Conservation (phyloP, 2,329 filamentous ascomycete species). For the Pyricularia sp. region DNA sequence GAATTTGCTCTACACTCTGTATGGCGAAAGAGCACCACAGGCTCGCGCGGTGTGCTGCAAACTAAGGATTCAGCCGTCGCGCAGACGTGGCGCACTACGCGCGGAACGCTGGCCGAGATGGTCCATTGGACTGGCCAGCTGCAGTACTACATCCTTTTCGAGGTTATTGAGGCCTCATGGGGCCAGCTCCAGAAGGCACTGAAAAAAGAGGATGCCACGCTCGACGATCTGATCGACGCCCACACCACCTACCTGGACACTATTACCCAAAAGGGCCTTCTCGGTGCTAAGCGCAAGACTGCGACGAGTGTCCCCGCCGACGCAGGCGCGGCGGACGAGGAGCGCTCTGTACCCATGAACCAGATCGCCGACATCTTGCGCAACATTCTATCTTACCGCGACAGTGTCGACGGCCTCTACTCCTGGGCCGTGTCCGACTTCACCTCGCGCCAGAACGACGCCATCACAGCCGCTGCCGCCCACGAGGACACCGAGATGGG, state of each 20-base stretch:
- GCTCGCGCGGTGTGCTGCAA: slow-evolving; percentile 80
- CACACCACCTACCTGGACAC: slow-evolving; percentile 85
- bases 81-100: slow-evolving; percentile 80
- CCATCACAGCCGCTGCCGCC: slow-evolving; percentile 18
- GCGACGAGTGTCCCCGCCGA: slow-evolving; percentile 27
- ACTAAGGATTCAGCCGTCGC: slow-evolving; percentile 59
- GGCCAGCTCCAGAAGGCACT: slow-evolving; percentile 78
- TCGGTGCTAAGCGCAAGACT: slow-evolving; percentile 57
- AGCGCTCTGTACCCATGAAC: slow-evolving; percentile 69
- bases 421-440: slow-evolving; percentile 93
- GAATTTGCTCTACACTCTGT: slow-evolving; percentile 87
- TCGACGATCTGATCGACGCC: slow-evolving; percentile 90
- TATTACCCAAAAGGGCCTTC: slow-evolving; percentile 91
- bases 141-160: slow-evolving; percentile 97
- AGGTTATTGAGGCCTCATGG: slow-evolving; percentile 97
- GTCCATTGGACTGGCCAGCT: slow-evolving; percentile 95
- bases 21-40: slow-evolving; percentile 95
- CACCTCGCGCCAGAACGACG: slow-evolving; percentile 77
- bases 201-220: slow-evolving; percentile 70
- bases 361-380: slow-evolving; percentile 90
- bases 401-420: slow-evolving; percentile 88
- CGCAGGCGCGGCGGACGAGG: slow-evolving; percentile 38
- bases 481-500: slow-evolving; percentile 4
- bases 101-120: slow-evolving; percentile 91
- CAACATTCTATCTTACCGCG: slow-evolving; percentile 88